These are phyloP conservation scores for Aspergillus novofumigatus DNA, from an alignment of 2,329 filamentous ascomycete genomes.

Conservation along the genomic window DNA sequence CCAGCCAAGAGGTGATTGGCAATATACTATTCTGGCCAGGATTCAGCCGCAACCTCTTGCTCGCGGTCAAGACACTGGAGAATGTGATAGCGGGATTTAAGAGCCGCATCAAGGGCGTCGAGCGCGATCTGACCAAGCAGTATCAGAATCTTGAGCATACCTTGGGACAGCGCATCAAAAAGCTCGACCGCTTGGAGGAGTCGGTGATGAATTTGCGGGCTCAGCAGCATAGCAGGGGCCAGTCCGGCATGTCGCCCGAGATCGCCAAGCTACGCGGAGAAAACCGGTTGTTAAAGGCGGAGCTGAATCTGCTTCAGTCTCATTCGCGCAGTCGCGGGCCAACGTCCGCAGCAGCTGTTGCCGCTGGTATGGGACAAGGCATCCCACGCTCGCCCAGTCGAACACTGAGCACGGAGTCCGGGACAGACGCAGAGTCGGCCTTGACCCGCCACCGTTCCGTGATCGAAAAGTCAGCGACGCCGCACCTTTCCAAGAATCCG, in stretches of 20 bases:
- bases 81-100: conserved; percentile 73
- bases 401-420: conserved; percentile 17
- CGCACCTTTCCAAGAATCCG: conserved; percentile 26
- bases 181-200: conserved; percentile 80
- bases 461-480: conserved; percentile 38
- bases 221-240: conserved; percentile 25
- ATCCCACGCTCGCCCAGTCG: conserved; percentile 27
- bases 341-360: conserved; percentile 42
- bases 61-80: conserved; percentile 84
- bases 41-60: conserved; percentile 84
- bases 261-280: conserved; percentile 56
- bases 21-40: conserved; percentile 72
- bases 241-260: conserved; percentile 46
- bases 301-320: conserved; percentile 64
- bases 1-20: conserved; percentile 78
- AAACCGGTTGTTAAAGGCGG: conserved; percentile 57
- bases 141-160: conserved; percentile 81
- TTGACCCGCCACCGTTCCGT: conserved; percentile 54
- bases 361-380: conserved; percentile 30
- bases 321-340: conserved; percentile 55
- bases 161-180: conserved; percentile 74
- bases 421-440: conserved; percentile 35
- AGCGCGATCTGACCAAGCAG: conserved; percentile 84
- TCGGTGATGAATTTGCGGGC: conserved; percentile 61
- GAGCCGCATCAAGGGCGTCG: conserved; percentile 74